phyloP scores from a whole-genome alignment of 768 basidiomycete genomes.

The Panus rudis region DNA sequence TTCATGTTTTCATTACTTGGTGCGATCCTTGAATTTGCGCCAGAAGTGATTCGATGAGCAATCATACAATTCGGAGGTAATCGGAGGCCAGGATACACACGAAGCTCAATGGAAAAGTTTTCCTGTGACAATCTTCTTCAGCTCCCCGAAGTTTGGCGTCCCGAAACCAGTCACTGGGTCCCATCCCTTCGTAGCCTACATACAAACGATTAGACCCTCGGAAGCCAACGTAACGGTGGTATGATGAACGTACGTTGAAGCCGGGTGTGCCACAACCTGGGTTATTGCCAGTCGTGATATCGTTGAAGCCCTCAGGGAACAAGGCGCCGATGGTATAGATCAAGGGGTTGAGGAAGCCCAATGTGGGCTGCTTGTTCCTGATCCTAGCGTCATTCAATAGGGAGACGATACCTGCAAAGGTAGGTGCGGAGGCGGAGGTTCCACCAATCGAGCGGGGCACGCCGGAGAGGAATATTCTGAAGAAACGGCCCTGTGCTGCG shows the following conservation, averaged over 20 bases:
- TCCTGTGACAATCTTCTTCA: slow-evolving; percentile 23
- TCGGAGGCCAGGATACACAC: too few species aligned
- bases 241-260: slow-evolving; percentile 21
- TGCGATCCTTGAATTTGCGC: too few species aligned
- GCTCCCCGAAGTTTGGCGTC: slow-evolving; percentile 26
- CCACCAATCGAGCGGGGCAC: slow-evolving; percentile 38
- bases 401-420: slow-evolving; percentile 57
- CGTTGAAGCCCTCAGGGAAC: slow-evolving; percentile 24
- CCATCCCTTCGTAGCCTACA: slow-evolving; percentile 28
- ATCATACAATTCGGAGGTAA: too few species aligned
- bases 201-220: background rate
- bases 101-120: too few species aligned
- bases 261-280: slow-evolving; percentile 32
- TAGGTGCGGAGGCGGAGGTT: slow-evolving; percentile 59
- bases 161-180: slow-evolving; percentile 30
- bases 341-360: slow-evolving; percentile 34
- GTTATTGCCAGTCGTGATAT: slow-evolving; percentile 30
- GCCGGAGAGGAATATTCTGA: slow-evolving; percentile 41
- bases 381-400: slow-evolving; percentile 39
- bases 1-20: too few species aligned
- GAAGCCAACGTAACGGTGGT: background rate
- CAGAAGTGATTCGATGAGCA: too few species aligned
- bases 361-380: slow-evolving; percentile 20
- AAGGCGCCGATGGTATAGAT: slow-evolving; percentile 19
- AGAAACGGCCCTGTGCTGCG: slow-evolving; percentile 47